phyloP scores from a whole-genome alignment of 1,139 yeast species.

The Hansenula lynferdii region DNA sequence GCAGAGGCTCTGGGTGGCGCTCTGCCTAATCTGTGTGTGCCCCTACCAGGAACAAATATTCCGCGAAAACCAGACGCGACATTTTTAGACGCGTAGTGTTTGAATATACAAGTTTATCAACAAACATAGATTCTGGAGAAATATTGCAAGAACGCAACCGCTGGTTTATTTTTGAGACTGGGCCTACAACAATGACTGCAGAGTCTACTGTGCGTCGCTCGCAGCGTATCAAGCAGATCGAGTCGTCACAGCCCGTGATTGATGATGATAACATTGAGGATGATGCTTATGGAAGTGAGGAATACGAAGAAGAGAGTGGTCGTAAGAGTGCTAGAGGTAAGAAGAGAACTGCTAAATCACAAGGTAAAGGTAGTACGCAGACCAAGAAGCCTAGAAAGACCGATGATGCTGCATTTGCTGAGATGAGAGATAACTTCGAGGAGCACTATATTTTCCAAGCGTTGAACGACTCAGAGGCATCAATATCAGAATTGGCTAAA shows the following conservation, averaged over 20 bases:
- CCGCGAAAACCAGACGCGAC: neutral
- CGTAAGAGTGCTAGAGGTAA: constrained; percentile 6
- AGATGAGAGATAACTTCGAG: constrained; percentile 34
- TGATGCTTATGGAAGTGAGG: constrained; percentile 16
- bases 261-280: constrained; percentile 8
- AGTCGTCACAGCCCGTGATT: constrained; percentile 2
- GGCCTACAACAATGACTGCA: neutral
- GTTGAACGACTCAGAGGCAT: constrained; percentile 47
- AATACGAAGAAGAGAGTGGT: constrained; percentile 6
- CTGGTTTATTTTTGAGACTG: too few relatives aligned
- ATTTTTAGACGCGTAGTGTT: neutral
- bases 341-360: constrained; percentile 11
- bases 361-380: constrained; percentile 1
- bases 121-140: too few relatives aligned
- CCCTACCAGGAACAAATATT: too few relatives aligned
- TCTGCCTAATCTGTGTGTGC: neutral
- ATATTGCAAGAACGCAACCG: too few relatives aligned
- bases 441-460: constrained; percentile 54
- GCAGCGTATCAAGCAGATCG: neutral
- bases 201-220: constrained; percentile 2
- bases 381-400: constrained; percentile 7
- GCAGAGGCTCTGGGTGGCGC: neutral
- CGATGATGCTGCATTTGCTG: constrained; percentile 14
- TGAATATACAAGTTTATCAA: neutral
- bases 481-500: constrained; percentile 56